Evolutionary conservation across 2,329 filamentous ascomycete species (phyloP), one percentile per base, ranked within the genome.

Genomic region (Botrytis fragariae): DNA sequence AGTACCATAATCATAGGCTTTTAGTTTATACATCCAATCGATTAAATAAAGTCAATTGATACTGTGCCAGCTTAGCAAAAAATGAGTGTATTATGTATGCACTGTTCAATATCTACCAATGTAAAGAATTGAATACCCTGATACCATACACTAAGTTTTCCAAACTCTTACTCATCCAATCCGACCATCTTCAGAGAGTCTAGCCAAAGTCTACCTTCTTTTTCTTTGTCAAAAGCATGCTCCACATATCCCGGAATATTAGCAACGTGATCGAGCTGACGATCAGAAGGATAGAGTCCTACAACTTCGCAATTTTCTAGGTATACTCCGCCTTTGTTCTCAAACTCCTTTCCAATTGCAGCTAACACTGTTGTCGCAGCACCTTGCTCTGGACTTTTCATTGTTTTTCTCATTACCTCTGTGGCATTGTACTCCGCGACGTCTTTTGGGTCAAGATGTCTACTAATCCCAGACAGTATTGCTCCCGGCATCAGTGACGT

Each of bases 341-440:
- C 5, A 85, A 85, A 4, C 85, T 87, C 74, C 81, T 84, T 3
- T 81, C 83, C 75, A 60, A 84, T 39, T 2, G 83, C 83, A 4
- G 83, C 83, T 75, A 79, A 82, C 4, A 85, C 80, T 12, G 79
- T 81, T 35, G 84, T 85, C 4, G 84, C 83, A 73, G 84, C 84
- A 37, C 59, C 59, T 37, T 61, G 59, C 35, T 61, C 59, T 61
- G 10, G 20, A 22, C 5, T 14, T 37, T 61, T 61, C 20, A 61
- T 37, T 10, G 35, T 37, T 25, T 61, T 61, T 5, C 48, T 51
- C 48, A 51, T 51, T 59, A 20, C 20, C 54, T 59, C 54, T 4
- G 54, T 59, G 54, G 54, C 54, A 59, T 18, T 20, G 18, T 59
- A 59, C 14, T 59, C 54, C 16, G 29, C 29, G 20, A 32, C 54